Percentiles rank a stretch among this genome's conserved stretches.
phyloP scores from a whole-genome alignment of 805 yeast genomes.

The Metschnikowia rubicola region DNA sequence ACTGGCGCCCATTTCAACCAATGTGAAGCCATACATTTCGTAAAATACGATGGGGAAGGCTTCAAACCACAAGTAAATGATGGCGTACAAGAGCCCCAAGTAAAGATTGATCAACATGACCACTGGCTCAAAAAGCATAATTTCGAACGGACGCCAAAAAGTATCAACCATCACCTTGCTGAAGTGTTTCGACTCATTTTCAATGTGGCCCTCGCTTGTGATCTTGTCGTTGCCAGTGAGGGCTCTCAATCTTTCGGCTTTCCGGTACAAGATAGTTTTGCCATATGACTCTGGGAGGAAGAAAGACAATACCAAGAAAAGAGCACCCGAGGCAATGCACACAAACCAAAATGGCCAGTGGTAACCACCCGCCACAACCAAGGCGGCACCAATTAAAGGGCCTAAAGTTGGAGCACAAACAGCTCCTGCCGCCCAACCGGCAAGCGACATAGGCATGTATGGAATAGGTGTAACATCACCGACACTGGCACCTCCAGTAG shows the following conservation, averaged over 20 bases:
- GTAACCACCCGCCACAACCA: conserved; percentile 23
- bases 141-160: conserved; percentile 12
- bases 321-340: conserved; percentile 9
- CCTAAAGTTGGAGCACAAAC: conserved; percentile 55
- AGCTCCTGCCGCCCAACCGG: conserved; percentile 52
- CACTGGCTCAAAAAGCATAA: conserved; percentile 12
- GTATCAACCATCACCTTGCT: conserved; percentile 8
- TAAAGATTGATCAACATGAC: conserved; percentile 15
- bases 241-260: conserved; percentile 13
- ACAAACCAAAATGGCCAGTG: conserved; percentile 17
- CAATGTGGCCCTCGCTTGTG: conserved; percentile 11
- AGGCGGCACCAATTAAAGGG: conserved; percentile 54
- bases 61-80: conserved; percentile 16
- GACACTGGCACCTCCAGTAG: conserved; percentile 58
- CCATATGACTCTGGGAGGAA: conserved; percentile 13
- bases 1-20: conserved; percentile 12
- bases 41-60: conserved; percentile 15
- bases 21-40: conserved; percentile 11
- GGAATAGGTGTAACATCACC: conserved; percentile 47
- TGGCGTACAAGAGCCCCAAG: conserved; percentile 13
- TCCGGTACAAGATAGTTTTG: conserved; percentile 12
- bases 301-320: conserved; percentile 6
- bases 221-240: conserved; percentile 12
- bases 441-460: conserved; percentile 44
- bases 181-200: conserved; percentile 2